phyloP scores from a whole-genome alignment of 2,329 filamentous ascomycete genomes.

The Pseudopyricularia javanii region DNA sequence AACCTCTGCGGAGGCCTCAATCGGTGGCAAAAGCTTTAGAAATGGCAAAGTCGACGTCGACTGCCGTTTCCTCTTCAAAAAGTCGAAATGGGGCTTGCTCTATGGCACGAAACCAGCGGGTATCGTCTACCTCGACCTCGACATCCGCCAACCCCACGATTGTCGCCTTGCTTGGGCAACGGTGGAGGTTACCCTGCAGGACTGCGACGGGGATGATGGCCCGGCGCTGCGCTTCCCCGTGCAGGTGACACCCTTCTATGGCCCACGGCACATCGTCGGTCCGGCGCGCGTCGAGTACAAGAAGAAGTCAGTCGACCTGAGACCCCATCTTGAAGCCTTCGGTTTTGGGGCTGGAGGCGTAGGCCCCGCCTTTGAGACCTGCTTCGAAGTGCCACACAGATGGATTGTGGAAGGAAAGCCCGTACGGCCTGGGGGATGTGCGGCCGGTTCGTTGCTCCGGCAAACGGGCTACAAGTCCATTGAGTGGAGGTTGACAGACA shows the following conservation, averaged over 20 bases:
- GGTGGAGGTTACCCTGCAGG: neutral
- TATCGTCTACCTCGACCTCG: constrained; percentile 10
- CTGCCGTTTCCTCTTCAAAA: constrained; percentile 9
- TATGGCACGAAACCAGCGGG: constrained; percentile 6
- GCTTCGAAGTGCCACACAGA: neutral
- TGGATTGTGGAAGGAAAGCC: neutral
- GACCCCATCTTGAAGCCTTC: neutral
- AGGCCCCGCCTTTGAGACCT: neutral
- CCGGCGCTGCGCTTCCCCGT: neutral
- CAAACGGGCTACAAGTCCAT: constrained; percentile 6
- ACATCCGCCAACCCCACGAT: constrained; percentile 7
- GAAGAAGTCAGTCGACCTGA: neutral
- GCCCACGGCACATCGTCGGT: neutral
- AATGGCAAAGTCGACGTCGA: constrained; percentile 10
- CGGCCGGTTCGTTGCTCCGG: neutral
- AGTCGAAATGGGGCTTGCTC: constrained; percentile 9
- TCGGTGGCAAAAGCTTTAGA: constrained; percentile 6
- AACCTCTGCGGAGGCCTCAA: neutral
- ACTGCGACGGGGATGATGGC: neutral
- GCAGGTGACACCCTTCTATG: neutral
- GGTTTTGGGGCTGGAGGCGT: neutral
- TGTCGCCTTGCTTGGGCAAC: neutral
- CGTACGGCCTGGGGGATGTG: neutral
- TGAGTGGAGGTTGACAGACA: constrained; percentile 8
- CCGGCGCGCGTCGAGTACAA: neutral